Base-by-base conservation (phyloP, 192 early-diverging fungal species). In the Funneliformis geosporum region DNA sequence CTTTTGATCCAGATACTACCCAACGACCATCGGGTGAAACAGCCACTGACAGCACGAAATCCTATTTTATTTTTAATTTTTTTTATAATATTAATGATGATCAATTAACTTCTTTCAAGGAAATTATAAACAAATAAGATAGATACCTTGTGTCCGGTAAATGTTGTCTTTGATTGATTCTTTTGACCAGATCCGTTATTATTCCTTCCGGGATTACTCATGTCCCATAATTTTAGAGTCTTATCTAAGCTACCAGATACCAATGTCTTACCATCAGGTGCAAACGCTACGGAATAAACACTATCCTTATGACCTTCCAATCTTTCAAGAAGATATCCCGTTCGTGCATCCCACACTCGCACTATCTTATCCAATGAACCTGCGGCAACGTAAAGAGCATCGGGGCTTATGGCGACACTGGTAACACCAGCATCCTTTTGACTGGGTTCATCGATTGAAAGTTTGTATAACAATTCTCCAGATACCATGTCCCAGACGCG, bases 41-140 rank as follows among this genome's bases (percentile, higher is more conserved):
- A 0, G 94, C 96, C 11, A 99, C 97, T 1, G 95, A 96, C 38
- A 99, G 88, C 16, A 99, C 97, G 94, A 96, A 99, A 86, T 99
- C 97, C 84, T 93, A 87, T 77, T 33, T 27, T 33, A 16, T 65
- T 65, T n/a, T 6, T 68, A 33, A 14, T 23, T n/a, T n/a, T n/a
- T n/a, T n/a, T n/a, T n/a, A n/a, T 9, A 65, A 59, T 72, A 64
- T 23, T 39, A 46, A 16, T 2, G 47, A n/a, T 70, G 28, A 62
- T 11, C 4, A 60, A 5, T 11, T 9, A 14, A 46, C 8, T 27
- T 28, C 12, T 12, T 10, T 1, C 3, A 18, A 50, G 23, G 69
- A 60, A 14, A 47, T 55, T 39, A 1, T 14, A 42, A 14, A 44
- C 25, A 73, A 33, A 39, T 11, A 21, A 7, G 27, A 78, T 68